Evolutionary conservation across 305 asterid genomes (phyloP).

Genomic region (Fraxinus albicans): DNA sequence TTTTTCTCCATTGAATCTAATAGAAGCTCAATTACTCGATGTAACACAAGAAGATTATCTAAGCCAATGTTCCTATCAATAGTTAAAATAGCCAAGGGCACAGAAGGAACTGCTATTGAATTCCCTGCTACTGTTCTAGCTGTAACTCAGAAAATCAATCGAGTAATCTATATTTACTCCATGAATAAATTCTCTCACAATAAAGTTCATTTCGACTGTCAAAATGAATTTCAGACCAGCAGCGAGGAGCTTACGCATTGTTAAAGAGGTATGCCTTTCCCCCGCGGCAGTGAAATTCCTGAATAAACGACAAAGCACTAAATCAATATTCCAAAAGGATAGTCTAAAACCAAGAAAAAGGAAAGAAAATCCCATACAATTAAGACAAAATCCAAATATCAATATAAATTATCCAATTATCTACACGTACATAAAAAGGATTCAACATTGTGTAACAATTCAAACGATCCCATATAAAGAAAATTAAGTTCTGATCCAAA

Average conservation of each 20-base stretch:
- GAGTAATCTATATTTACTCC: background rate
- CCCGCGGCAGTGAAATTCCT: conserved; percentile 70
- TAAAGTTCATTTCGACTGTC: background rate
- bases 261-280: conserved; percentile 87
- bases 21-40: background rate
- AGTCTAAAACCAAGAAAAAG: background rate
- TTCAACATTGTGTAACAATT: background rate
- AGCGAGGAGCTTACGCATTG: conserved; percentile 52
- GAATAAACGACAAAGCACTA: conserved; percentile 26
- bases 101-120: background rate
- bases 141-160: background rate
- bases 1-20: background rate
- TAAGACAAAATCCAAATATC: background rate
- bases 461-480: background rate
- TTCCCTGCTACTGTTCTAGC: background rate
- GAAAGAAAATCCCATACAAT: too few species aligned
- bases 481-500: background rate
- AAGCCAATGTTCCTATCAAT: background rate
- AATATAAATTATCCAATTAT: background rate
- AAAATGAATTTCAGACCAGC: background rate
- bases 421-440: background rate
- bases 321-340: conserved; percentile 14
- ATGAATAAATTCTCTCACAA: background rate
- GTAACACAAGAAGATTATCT: background rate
- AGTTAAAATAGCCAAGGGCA: background rate